Evolutionary conservation across 441 rosid genomes (phyloP), one percentile per base, ranked within the genome.

Genomic region (Adansonia rubrostipa): DNA sequence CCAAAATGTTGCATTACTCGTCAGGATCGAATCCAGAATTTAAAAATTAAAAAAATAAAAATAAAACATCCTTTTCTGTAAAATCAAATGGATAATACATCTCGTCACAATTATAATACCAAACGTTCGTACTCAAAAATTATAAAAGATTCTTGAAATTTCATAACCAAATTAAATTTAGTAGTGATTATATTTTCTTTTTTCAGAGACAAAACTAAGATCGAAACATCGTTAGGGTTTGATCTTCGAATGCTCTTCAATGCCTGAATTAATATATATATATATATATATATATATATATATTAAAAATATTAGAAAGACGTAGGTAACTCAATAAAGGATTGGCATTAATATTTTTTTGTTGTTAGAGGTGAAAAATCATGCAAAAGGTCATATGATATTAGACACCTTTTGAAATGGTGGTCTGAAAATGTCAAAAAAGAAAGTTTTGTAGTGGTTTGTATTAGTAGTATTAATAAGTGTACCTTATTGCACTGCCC

Each of bases 1-100:
- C 64, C 76, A 56, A 56, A 36, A n/a, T 36, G 64, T 72, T 36
- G 75, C 63, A 36, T 72, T n/a, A 40, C 75, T 72, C 50, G 10
- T 72, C 51, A 8, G 64, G 15, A 54, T 56, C 51, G 65, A 72
- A 72, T 56, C 24, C 0, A 54, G 10, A 22, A 6, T 24, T 20
- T 6, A n/a, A 19, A 17, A 24, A 28, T 36, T 36, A 36, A 36
- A 36, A 36, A 36, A 36, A 36, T 5, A 36, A 36, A 13, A 51
- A 24, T 8, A 63, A 62, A 62, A 24, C n/a, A 5, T 15, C 0
- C 19, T 2, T 36, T 36, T 36, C 4, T 36, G 28, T 1, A 62
- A 62, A 28, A 28, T 33, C 0, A 0, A 15, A 33, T 15, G 45
- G 47, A 6, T 64, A 33, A 62, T 62, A 61, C 28, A 14, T 20